Evolutionary conservation across 1,139 yeast species (phyloP), one percentile per base, ranked within the genome.

Genomic region (Pneumocystis sp.): DNA sequence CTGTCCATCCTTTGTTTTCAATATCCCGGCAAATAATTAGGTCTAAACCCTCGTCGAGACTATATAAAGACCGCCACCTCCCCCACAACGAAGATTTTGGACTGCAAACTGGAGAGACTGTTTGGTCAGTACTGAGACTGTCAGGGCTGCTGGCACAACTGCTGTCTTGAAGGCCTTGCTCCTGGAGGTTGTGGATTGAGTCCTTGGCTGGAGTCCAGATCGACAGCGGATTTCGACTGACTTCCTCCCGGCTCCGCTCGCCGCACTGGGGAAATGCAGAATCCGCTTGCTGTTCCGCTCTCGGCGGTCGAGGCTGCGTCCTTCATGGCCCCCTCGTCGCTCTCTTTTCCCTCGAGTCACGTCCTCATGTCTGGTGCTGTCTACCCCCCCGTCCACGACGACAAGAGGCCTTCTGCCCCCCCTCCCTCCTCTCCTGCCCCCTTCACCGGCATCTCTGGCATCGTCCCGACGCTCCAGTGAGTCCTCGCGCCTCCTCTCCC

Each of bases 381-480:
- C 59, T 60, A 61, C 40, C 50, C 45, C 19, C 70, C 69, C 60
- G 50, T 64, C 37, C 70, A 66, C 65, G 67, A 63, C 59, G 60
- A 66, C 34, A 62, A 61, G 63, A 65, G 64, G 50, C 59, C 65
- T 40, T 68, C 67, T 34, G 66, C 66, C 21, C 64, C 67, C 10
- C 67, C 65, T 31, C 34, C 59, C 65, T 40, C 62, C 63, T 1
- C 68, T 66, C 25, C 66, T 65, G n/a, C 63, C 67, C 12, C 67
- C 64, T 67, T 68, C 19, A 81, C 80, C 61, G 86, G 82, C 6
- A 85, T 91, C 1, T 88, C 96, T 0, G 97, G 97, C 62, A 91
- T 91, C 67, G 96, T 93, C 12, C 98, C 98, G 61, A 91, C 97
- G 0, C 80, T 91, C 71, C 97, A 91, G 77, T 72, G 70, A 64